Evolutionary conservation across 2,329 filamentous ascomycete genomes (phyloP), one percentile per base, ranked within the genome.

Genomic region (Botrytis medusae): DNA sequence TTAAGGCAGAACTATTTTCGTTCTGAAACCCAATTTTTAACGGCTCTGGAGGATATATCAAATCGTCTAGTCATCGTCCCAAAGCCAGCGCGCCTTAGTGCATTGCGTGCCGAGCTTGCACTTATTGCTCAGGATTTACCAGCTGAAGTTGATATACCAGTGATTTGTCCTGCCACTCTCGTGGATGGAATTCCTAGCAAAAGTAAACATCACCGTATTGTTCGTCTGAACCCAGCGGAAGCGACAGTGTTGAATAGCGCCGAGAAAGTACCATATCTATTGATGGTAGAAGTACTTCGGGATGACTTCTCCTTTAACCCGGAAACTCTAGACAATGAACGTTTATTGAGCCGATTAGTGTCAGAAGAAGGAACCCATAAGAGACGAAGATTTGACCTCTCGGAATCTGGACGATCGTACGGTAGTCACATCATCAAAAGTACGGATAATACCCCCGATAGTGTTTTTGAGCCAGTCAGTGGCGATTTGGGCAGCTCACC

Each of bases 291-390:
- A 80, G 90, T 96, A 34, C 83, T 96, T 65, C 86, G 91, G 37
- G 93, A 95, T 76, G 93, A 96, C 79, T 95, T 96, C 79, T 91
- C 91, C 48, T 96, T 96, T 78, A 91, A 95, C 77, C 92, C 93
- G 0, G 89, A 92, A 46, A 91, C 90, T 0, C 85, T 87, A 42
- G 91, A 93, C 75, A 96, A 96, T 77, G 87, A 92, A 79, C 86
- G 88, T 70, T 83, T 96, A 34, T 81, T 92, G 48, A 82, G 84
- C 18, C 87, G 83, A 12, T 81, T 92, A n/a, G 75, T 91, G 32
- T 84, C 86, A 32, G 89, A 89, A 72, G 87, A 87, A 77, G 87
- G 86, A 37, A 84, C 83, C 37, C 85, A 77, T 32, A 78, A 87
- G 69, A 89, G 86, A 77, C 86, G 90, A 42, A 86, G 92, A 70